Conservation (phyloP, 1,139 yeast species). For the Lodderomyces parapsilosis region DNA sequence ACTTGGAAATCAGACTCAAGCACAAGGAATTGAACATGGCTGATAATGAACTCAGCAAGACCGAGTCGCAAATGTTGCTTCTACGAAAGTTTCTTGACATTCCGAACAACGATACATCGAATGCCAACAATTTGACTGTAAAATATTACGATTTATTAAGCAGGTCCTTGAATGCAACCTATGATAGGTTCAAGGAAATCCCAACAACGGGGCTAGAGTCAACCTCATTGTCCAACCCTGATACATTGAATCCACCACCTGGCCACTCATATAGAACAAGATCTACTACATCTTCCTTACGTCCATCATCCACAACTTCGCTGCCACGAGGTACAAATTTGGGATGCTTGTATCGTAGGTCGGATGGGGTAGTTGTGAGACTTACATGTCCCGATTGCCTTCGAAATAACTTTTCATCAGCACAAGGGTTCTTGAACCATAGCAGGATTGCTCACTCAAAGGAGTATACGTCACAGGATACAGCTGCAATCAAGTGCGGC, state of each 20-base stretch:
- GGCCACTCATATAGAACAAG: slow-evolving; percentile 44
- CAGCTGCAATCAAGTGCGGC: slow-evolving; percentile 74
- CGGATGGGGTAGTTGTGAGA: slow-evolving; percentile 70
- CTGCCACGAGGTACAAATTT: slow-evolving; percentile 24
- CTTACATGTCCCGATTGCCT: slow-evolving; percentile 69
- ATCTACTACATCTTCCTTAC: slow-evolving; percentile 49
- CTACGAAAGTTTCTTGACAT: slow-evolving; percentile 54
- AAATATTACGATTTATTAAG: slow-evolving; percentile 44
- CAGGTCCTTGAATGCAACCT: slow-evolving; percentile 34
- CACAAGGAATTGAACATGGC: slow-evolving; percentile 63
- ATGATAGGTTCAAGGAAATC: slow-evolving; percentile 20
- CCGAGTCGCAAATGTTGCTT: slow-evolving; percentile 59
- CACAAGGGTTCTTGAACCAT: slow-evolving; percentile 80
- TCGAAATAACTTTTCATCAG: slow-evolving; percentile 69
- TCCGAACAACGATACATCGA: slow-evolving; percentile 35
- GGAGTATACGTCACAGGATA: slow-evolving; percentile 71
- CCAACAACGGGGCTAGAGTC: slow-evolving; percentile 1
- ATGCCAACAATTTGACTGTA: slow-evolving; percentile 50
- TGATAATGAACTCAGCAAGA: slow-evolving; percentile 62
- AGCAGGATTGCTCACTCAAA: slow-evolving; percentile 72
- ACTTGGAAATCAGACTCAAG: slow-evolving; percentile 67
- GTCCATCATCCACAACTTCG: slow-evolving; percentile 30
- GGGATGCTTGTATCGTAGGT: slow-evolving; percentile 65
- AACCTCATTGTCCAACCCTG: background rate
- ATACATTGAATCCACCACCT: background rate